Conservation (phyloP, 768 basidiomycete genomes). For the Rhodotorula diobovata region DNA sequence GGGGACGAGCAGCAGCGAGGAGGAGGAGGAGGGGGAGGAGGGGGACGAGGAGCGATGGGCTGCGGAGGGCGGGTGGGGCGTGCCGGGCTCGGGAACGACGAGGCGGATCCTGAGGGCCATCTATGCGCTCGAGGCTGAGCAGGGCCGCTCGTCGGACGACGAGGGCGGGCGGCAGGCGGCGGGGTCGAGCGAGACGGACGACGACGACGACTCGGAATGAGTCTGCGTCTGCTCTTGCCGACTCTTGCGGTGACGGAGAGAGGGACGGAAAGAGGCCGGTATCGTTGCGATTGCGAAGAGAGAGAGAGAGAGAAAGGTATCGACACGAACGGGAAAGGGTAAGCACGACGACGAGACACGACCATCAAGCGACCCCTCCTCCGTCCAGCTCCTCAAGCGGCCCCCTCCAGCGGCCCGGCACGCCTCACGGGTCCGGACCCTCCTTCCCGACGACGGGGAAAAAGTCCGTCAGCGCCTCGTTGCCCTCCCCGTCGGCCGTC, state of each 20-base stretch:
- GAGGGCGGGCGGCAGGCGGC: neutral
- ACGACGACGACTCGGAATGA: too few species aligned
- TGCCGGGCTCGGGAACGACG: too few species aligned
- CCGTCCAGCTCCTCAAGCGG: neutral
- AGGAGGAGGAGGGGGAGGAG: neutral
- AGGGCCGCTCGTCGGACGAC: neutral
- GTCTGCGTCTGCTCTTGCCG: too few species aligned
- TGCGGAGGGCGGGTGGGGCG: too few species aligned
- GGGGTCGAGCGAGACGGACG: neutral
- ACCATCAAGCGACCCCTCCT: too few species aligned
- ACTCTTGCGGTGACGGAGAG: too few species aligned
- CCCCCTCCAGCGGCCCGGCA: too few species aligned
- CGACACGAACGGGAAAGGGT: neutral
- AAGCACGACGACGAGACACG: neutral
- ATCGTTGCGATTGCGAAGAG: too few species aligned
- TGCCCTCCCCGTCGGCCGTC: neutral
- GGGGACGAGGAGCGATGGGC: neutral
- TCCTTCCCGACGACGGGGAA: neutral
- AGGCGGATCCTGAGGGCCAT: too few species aligned
- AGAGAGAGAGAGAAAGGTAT: too few species aligned
- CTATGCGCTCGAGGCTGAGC: neutral
- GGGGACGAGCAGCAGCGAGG: neutral
- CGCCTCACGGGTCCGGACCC: too few species aligned
- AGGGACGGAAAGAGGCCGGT: too few species aligned
- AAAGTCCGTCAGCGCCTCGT: slow-evolving; percentile 9